phyloP scores from a whole-genome alignment of 1,284 basidiomycete genomes.

The Inonotus obliquus region DNA sequence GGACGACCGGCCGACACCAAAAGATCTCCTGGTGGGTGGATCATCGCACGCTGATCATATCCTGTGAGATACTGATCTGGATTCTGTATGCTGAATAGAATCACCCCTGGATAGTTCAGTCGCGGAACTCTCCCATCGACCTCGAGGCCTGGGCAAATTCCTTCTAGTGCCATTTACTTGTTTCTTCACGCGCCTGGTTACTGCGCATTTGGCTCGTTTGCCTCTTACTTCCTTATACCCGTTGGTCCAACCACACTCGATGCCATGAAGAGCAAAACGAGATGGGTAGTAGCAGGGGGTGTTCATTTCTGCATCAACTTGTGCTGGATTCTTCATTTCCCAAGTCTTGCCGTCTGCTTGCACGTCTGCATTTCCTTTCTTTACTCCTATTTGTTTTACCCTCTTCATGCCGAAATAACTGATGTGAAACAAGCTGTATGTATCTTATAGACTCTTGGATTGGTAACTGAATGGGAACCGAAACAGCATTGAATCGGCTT shows the following conservation, averaged over 20 bases:
- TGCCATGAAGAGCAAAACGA: neutral
- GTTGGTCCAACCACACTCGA: neutral
- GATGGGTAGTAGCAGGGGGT: neutral
- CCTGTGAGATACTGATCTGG: neutral
- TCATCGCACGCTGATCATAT: constrained; percentile 3
- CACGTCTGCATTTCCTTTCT: neutral
- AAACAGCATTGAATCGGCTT: neutral
- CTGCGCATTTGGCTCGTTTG: neutral
- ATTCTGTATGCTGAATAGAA: constrained; percentile 37
- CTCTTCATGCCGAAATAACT: neutral
- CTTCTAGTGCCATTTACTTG: constrained; percentile 33
- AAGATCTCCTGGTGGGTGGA: constrained; percentile 68
- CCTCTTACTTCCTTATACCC: neutral
- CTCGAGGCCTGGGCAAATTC: constrained; percentile 61
- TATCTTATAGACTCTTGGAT: constrained; percentile 15
- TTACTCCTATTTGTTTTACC: neutral
- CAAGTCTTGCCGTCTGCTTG: neutral
- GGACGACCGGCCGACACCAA: constrained; percentile 69
- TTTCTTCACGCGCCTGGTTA: neutral
- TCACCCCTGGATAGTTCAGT: constrained; percentile 52
- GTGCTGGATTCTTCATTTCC: no score
- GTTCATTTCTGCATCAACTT: neutral
- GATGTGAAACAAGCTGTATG: constrained; percentile 9
- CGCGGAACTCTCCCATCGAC: constrained; percentile 47
- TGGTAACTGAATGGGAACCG: neutral